Conservation (phyloP, 2,329 filamentous ascomycete species). For the Penicillium brasilianum region DNA sequence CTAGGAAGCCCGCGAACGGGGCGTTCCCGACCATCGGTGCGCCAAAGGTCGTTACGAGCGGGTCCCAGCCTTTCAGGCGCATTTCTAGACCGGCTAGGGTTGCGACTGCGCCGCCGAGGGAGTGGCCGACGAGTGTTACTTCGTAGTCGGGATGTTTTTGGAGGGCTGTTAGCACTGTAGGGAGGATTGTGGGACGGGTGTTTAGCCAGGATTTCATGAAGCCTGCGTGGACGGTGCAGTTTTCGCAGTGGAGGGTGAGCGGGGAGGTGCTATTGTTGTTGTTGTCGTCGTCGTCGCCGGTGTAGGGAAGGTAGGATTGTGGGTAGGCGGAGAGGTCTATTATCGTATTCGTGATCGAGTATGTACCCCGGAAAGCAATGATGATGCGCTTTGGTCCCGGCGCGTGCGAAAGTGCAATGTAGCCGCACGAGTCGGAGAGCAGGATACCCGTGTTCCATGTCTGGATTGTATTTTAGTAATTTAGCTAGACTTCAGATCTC, state of each 20-base stretch:
- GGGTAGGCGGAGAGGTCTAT: conserved; percentile 87
- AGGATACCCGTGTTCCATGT: conserved; percentile 91
- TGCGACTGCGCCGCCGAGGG: conserved; percentile 88
- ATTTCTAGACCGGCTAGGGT: conserved; percentile 85
- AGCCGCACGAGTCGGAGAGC: conserved; percentile 89
- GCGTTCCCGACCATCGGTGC: conserved; percentile 72
- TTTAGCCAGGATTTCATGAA: conserved; percentile 85
- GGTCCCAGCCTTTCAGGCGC: conserved; percentile 73
- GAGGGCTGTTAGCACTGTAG: conserved; percentile 65
- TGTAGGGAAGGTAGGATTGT: conserved; percentile 89
- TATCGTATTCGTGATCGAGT: conserved; percentile 89
- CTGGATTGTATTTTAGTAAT: conserved; percentile 31
- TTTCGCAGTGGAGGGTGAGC: conserved; percentile 65
- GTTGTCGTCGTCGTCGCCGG: conserved; percentile 53
- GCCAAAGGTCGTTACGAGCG: conserved; percentile 87
- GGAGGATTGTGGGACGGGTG: conserved; percentile 71
- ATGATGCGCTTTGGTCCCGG: conserved; percentile 69
- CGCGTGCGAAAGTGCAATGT: conserved; percentile 82
- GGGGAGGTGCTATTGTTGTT: conserved; percentile 37
- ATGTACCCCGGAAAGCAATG: conserved; percentile 91
- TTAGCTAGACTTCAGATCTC: background rate
- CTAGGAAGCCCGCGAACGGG: conserved; percentile 59
- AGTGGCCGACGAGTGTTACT: conserved; percentile 84
- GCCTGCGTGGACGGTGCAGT: conserved; percentile 91
- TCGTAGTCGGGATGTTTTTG: conserved; percentile 70